These are phyloP conservation scores for Fusarium guadeloupense DNA, from an alignment of 2,329 filamentous ascomycete species.

Conservation along the genomic window DNA sequence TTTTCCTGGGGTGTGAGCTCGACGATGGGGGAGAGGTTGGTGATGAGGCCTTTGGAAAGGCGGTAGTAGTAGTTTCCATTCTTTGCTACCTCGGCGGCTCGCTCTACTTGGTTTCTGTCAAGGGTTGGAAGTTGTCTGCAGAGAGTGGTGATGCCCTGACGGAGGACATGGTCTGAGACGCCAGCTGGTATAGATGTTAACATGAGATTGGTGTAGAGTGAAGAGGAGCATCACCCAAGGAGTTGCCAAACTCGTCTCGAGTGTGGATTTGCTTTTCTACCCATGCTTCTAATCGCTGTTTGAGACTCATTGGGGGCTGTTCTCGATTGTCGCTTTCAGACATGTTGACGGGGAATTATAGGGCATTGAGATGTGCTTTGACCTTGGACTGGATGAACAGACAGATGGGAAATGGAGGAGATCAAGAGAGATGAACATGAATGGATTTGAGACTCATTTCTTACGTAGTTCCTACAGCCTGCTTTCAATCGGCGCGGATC, in stretches of 20 bases:
- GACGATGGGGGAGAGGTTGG: neutral
- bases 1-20: constrained; percentile 5
- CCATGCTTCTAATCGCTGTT: neutral
- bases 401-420: neutral
- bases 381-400: neutral
- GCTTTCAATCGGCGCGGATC: neutral
- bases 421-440: neutral
- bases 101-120: neutral
- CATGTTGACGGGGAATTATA: neutral
- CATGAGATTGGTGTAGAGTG: neutral
- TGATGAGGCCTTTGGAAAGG: constrained; percentile 3
- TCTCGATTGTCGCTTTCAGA: neutral
- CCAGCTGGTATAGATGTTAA: constrained; percentile 2
- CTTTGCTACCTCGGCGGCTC: constrained; percentile 19
- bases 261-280: constrained; percentile 12
- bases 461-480: neutral
- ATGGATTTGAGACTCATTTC: neutral
- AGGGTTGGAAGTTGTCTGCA: constrained; percentile 7
- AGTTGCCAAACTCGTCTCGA: constrained; percentile 19
- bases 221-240: neutral
- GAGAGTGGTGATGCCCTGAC: neutral
- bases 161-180: constrained; percentile 3
- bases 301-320: neutral
- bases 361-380: too few species aligned
- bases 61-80: constrained; percentile 20